Conservation (phyloP, 2,329 filamentous ascomycete species). For the Aspergillus cejpii region DNA sequence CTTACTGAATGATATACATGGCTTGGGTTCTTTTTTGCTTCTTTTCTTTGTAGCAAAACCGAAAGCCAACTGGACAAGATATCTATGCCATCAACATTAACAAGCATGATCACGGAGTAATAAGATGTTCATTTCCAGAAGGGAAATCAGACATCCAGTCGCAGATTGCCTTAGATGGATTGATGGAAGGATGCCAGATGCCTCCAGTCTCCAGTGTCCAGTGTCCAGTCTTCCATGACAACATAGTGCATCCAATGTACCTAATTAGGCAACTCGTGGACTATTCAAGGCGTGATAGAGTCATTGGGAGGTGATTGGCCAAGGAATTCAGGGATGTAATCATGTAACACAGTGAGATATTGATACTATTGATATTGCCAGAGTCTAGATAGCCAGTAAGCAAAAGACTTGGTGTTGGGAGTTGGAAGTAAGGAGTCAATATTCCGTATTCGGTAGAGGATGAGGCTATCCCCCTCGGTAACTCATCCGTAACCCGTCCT, state of each 20-base stretch:
- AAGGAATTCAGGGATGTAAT: not conserved
- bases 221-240: too few relatives aligned
- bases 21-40: not conserved
- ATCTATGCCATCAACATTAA: too few relatives aligned
- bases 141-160: not conserved
- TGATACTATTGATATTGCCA: not conserved
- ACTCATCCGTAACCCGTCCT: too few relatives aligned
- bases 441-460: too few relatives aligned
- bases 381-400: not conserved
- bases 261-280: too few relatives aligned
- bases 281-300: not conserved
- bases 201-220: not conserved
- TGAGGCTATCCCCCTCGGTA: too few relatives aligned
- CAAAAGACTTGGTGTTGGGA: not conserved
- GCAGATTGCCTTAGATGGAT: not conserved
- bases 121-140: not conserved
- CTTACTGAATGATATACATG: not conserved
- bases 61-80: not conserved
- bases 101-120: too few relatives aligned
- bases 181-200: not conserved
- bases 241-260: too few relatives aligned
- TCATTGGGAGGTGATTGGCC: not conserved
- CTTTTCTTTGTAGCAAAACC: not conserved
- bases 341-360: not conserved
- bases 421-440: too few relatives aligned